These are phyloP conservation scores for Penicillium verrucosum DNA, from an alignment of 2,329 filamentous ascomycete species.

Conservation along the genomic window DNA sequence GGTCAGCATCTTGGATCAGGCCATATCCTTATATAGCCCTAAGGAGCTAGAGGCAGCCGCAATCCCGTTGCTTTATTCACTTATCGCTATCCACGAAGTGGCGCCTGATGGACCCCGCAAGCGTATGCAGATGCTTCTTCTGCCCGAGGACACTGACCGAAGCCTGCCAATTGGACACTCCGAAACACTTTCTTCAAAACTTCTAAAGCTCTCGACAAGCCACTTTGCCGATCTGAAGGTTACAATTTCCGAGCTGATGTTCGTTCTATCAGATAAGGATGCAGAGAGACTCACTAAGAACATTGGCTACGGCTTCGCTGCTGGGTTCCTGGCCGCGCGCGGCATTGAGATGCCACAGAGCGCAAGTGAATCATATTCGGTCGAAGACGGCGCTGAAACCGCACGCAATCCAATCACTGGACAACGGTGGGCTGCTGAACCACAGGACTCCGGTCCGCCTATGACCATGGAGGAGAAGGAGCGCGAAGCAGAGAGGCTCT, in stretches of 20 bases:
- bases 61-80: slow-evolving; percentile 69
- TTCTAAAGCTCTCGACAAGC: slow-evolving; percentile 75
- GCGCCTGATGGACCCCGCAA: slow-evolving; percentile 62
- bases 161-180: slow-evolving; percentile 72
- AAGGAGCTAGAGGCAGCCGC: slow-evolving; percentile 69
- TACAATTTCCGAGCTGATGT: slow-evolving; percentile 74
- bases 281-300: slow-evolving; percentile 79
- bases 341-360: slow-evolving; percentile 73
- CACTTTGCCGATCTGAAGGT: slow-evolving; percentile 70
- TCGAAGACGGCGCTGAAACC: slow-evolving; percentile 24
- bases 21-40: slow-evolving; percentile 62
- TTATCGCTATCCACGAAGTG: slow-evolving; percentile 67
- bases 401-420: slow-evolving; percentile 81
- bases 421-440: slow-evolving; percentile 70
- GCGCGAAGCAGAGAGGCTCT: slow-evolving; percentile 81
- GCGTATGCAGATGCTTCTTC: slow-evolving; percentile 63
- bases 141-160: slow-evolving; percentile 76
- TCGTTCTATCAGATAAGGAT: slow-evolving; percentile 80
- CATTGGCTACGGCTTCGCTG: slow-evolving; percentile 90
- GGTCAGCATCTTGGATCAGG: slow-evolving; percentile 65
- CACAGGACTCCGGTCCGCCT: slow-evolving; percentile 56
- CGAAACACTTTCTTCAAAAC: slow-evolving; percentile 67
- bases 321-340: slow-evolving; percentile 82
- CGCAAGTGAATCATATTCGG: slow-evolving; percentile 55
- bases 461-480: slow-evolving; percentile 94